Conservation (phyloP, 1,139 yeast genomes). For the Nakaseomyces kungkrabaensis region DNA sequence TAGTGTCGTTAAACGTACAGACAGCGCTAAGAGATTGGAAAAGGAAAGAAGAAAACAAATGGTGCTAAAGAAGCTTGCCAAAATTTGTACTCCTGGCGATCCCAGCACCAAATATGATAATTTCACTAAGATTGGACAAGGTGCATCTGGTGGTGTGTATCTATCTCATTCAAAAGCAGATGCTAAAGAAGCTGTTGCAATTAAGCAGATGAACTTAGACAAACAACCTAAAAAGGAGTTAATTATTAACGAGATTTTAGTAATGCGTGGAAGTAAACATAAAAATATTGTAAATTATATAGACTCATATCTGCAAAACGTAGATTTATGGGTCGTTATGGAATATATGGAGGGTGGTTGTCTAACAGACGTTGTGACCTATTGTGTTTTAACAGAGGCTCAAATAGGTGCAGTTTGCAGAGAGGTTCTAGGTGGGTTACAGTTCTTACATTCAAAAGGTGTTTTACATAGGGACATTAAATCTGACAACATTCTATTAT, state of each 20-base stretch:
- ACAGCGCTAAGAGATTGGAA: constrained; percentile 50
- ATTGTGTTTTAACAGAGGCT: constrained; percentile 89
- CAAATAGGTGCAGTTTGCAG: constrained; percentile 95
- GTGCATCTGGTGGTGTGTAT: constrained; percentile 94
- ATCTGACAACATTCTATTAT: constrained; percentile 80
- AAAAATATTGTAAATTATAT: constrained; percentile 82
- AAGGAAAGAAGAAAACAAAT: constrained; percentile 58
- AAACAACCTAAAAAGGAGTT: constrained; percentile 90
- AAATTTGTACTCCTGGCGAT: constrained; percentile 76
- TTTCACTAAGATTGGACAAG: constrained; percentile 82
- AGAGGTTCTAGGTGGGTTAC: constrained; percentile 78
- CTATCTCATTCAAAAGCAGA: constrained; percentile 62
- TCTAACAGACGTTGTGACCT: constrained; percentile 88
- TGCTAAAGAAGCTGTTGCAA: constrained; percentile 63
- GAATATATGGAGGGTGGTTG: constrained; percentile 99
- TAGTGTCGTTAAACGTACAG: constrained; percentile 8
- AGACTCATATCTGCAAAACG: constrained; percentile 64
- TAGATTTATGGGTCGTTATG: constrained; percentile 95
- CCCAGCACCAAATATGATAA: constrained; percentile 62
- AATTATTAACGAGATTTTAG: constrained; percentile 81
- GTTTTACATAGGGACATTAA: constrained; percentile 95
- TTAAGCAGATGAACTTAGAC: constrained; percentile 84
- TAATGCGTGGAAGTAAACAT: constrained; percentile 85
- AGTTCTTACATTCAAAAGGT: constrained; percentile 84
- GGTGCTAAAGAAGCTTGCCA: constrained; percentile 55